A percentile compares a stretch with the other conserved stretches of the same genome.
These are phyloP conservation scores for Rhypophila decipiens DNA, from an alignment of 495 filamentous ascomycete genomes.

Conservation along the genomic window DNA sequence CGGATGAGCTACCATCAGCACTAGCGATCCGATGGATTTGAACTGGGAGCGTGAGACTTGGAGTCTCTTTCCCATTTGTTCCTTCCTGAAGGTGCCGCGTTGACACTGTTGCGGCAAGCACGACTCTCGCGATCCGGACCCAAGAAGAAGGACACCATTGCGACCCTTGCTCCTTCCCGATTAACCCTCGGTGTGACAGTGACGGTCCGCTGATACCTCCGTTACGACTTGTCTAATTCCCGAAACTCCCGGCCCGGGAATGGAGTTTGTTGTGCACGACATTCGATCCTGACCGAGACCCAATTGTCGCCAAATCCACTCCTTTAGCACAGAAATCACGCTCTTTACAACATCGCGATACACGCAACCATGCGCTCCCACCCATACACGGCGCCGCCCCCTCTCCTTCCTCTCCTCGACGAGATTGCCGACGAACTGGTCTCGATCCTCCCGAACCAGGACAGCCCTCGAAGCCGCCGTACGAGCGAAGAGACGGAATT, in stretches of 20 bases:
- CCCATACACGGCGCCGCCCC: slow-evolving; percentile 27
- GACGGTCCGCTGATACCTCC: too few relatives aligned
- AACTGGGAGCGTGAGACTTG: too few relatives aligned
- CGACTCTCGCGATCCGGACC: too few relatives aligned
- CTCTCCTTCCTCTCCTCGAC: slow-evolving; percentile 31
- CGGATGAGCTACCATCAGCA: too few relatives aligned
- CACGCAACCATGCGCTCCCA: slow-evolving; percentile 27
- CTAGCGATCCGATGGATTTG: too few relatives aligned
- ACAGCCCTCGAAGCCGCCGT: slow-evolving; percentile 17
- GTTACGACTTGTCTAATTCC: too few relatives aligned
- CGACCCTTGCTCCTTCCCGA: too few relatives aligned
- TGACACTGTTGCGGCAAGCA: too few relatives aligned
- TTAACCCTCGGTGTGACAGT: too few relatives aligned
- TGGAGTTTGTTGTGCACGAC: background rate
- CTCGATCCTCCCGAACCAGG: slow-evolving; percentile 44
- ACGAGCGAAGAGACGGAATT: slow-evolving; percentile 15
- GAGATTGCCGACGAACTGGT: slow-evolving; percentile 43
- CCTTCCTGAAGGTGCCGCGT: too few relatives aligned
- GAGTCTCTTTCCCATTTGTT: too few relatives aligned
- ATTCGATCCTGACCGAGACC: background rate
- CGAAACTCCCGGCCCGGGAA: background rate
- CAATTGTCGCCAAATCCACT: background rate
- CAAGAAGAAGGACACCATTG: too few relatives aligned
- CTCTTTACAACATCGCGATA: background rate
- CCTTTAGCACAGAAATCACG: background rate